Evolutionary conservation across 73 alveolate genomes (phyloP).

Genomic region (Loxodes magnus): DNA sequence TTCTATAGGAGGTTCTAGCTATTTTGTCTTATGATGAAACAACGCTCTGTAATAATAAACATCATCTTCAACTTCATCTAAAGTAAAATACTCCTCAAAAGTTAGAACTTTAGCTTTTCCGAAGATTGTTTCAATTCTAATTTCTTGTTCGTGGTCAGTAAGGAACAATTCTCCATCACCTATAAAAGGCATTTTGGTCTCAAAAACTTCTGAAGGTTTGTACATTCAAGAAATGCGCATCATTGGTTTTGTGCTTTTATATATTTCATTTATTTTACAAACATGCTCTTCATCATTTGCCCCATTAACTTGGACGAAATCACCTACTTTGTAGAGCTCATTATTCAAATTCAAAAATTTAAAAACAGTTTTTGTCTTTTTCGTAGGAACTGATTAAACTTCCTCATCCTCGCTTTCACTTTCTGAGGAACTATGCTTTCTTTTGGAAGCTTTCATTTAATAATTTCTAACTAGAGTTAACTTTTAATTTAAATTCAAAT

Average conservation of each 20-base stretch:
- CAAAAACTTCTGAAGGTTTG: constrained; percentile 6
- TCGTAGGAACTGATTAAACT: no score
- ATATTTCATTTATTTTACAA: neutral
- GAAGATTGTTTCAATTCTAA: neutral
- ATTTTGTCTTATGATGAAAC: constrained; percentile 44
- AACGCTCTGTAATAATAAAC: constrained; percentile 68
- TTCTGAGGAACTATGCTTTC: no score
- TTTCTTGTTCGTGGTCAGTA: constrained; percentile 7
- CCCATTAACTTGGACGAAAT: constrained; percentile 2
- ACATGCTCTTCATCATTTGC: neutral
- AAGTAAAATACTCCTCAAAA: constrained; percentile 66
- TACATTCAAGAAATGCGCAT: neutral
- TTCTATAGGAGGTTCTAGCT: constrained; percentile 59
- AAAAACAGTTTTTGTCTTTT: neutral
- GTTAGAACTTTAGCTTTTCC: constrained; percentile 48
- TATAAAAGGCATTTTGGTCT: neutral
- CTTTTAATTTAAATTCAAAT: no score
- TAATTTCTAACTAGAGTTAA: no score
- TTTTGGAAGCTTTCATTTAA: no score
- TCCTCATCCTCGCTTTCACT: no score
- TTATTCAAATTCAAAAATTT: neutral
- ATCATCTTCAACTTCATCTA: constrained; percentile 50
- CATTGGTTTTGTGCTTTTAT: neutral
- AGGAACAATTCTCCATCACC: neutral
- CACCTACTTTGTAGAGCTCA: constrained; percentile 2